phyloP scores from a whole-genome alignment of 768 basidiomycete genomes.

The Mycena chlorophos region DNA sequence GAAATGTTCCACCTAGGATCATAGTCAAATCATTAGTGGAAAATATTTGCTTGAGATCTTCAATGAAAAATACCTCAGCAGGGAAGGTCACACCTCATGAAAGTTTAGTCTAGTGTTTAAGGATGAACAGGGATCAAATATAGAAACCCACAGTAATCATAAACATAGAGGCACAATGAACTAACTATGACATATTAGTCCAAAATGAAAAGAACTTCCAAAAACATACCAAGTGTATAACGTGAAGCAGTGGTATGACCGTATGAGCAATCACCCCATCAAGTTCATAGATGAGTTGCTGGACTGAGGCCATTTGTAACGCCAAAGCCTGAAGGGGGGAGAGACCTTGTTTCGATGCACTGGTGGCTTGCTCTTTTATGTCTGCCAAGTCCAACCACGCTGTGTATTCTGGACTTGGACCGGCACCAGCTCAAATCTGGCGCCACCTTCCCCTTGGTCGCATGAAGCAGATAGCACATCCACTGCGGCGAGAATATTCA shows the following conservation, averaged over 20 bases:
- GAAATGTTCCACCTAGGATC: slow-evolving; percentile 12
- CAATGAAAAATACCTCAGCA: neutral
- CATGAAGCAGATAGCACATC: no score
- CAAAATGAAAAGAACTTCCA: neutral
- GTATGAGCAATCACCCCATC: neutral
- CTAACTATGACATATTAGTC: neutral
- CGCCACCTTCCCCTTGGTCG: no score
- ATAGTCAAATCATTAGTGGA: neutral
- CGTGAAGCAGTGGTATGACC: neutral
- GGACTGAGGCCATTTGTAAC: neutral
- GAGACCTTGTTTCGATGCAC: no score
- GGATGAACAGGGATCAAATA: neutral
- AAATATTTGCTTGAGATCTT: neutral
- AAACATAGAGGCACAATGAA: slow-evolving; percentile 9
- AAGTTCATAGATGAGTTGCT: neutral
- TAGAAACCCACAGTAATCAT: slow-evolving; percentile 3
- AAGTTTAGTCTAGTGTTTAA: neutral
- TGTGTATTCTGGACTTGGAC: no score
- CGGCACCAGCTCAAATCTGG: no score
- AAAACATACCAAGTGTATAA: neutral
- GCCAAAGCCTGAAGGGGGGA: no score
- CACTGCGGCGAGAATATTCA: no score
- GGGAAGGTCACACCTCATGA: slow-evolving; percentile 4
- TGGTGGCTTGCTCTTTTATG: no score
- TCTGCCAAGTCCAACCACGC: no score